Evolutionary conservation across 2,329 filamentous ascomycete genomes (phyloP).

Genomic region (Neonectria neomacrospora): DNA sequence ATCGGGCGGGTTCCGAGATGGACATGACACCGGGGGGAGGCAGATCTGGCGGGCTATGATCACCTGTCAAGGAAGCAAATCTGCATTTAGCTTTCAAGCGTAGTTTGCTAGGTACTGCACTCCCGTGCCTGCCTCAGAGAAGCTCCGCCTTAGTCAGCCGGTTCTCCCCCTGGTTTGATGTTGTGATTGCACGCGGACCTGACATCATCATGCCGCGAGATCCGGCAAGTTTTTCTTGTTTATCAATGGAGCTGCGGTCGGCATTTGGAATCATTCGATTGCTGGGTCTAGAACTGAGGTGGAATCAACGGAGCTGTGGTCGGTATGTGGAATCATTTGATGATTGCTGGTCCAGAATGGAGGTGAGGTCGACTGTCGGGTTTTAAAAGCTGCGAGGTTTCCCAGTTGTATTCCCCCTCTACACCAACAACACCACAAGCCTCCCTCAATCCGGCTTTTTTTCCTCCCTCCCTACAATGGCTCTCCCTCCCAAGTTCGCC

Average conservation of each 20-base stretch:
- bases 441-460: too few species aligned
- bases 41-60: neutral
- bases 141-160: too few species aligned
- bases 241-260: neutral
- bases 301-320: neutral
- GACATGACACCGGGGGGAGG: neutral
- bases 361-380: too few species aligned
- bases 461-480: slow-evolving; percentile 63
- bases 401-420: neutral
- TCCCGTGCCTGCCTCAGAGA: too few species aligned
- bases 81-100: neutral
- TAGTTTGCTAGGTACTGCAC: too few species aligned
- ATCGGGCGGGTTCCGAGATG: slow-evolving; percentile 22
- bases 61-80: neutral
- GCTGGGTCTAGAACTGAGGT: neutral
- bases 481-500: slow-evolving; percentile 80
- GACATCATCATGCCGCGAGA: neutral
- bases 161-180: neutral
- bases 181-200: neutral
- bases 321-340: neutral
- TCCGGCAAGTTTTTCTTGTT: neutral
- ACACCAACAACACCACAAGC: neutral
- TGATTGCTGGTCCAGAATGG: too few species aligned
- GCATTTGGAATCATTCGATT: neutral
- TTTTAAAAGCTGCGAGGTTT: neutral